A percentile compares a stretch with the other conserved stretches of the same genome.
Conservation (phyloP, 2,329 filamentous ascomycete genomes). For the Ceratocystis alfenasii region DNA sequence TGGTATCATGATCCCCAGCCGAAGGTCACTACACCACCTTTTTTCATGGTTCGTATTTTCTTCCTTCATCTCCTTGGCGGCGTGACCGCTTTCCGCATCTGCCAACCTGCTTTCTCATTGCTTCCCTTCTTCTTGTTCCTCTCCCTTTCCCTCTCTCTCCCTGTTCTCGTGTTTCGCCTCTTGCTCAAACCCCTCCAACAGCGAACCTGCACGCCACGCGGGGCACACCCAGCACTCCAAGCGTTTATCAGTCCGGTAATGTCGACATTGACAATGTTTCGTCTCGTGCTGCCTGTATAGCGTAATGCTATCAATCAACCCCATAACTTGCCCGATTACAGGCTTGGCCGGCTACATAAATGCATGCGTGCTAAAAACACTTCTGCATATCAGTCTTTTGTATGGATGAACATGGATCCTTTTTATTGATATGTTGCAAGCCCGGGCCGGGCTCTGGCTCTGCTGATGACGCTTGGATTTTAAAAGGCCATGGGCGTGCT, state of each 20-base stretch:
- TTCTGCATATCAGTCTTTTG: not conserved
- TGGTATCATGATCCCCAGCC: not conserved
- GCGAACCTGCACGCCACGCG: not conserved
- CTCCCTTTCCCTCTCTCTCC: not conserved
- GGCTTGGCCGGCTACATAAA: not conserved
- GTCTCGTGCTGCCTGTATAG: not conserved
- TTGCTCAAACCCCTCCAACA: not conserved
- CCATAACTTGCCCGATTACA: too few species aligned
- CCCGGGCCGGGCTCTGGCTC: slow-evolving; percentile 4
- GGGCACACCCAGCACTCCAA: not conserved
- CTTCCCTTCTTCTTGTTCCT: not conserved
- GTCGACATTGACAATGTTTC: slow-evolving; percentile 8
- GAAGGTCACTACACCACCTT: not conserved
- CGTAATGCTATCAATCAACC: not conserved
- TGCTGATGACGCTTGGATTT: not conserved
- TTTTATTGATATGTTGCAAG: slow-evolving; percentile 3
- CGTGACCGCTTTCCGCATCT: slow-evolving; percentile 1
- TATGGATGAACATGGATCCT: slow-evolving; percentile 13
- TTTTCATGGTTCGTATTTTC: not conserved
- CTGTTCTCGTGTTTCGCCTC: slow-evolving; percentile 6
- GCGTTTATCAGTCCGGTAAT: slow-evolving; percentile 4
- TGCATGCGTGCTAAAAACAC: slow-evolving; percentile 3
- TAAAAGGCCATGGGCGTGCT: not conserved
- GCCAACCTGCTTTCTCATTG: not conserved
- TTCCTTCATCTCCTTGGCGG: not conserved